These are phyloP conservation scores for Trametes cubensis DNA, from an alignment of 768 basidiomycete species.

Conservation along the genomic window DNA sequence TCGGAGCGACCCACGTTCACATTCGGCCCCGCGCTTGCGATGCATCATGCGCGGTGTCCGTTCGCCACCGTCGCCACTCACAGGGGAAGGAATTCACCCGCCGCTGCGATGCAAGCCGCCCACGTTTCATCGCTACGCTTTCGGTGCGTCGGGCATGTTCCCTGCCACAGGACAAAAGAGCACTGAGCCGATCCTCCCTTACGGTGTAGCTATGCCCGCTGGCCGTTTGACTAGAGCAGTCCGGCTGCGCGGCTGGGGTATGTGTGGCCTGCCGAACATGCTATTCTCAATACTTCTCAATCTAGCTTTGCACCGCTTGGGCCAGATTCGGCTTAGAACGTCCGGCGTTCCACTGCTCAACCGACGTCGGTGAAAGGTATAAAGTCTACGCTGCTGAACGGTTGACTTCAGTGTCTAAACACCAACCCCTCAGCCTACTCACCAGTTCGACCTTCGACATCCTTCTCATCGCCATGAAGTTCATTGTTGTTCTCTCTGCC, in stretches of 20 bases:
- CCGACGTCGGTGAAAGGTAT: background rate
- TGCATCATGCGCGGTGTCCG: background rate
- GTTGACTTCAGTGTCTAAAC: background rate
- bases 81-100: background rate
- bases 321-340: slow-evolving; percentile 10
- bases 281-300: background rate
- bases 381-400: background rate
- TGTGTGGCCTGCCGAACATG: background rate
- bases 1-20: background rate
- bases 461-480: background rate
- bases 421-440: background rate
- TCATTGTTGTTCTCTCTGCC: background rate
- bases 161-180: too few species aligned
- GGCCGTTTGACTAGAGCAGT: background rate
- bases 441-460: too few species aligned
- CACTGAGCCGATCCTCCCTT: too few species aligned
- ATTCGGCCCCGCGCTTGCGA: background rate
- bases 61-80: background rate
- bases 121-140: background rate
- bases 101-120: background rate
- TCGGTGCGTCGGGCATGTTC: background rate
- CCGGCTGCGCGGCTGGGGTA: background rate
- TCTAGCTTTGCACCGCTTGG: slow-evolving; percentile 7
- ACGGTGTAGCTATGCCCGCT: background rate
- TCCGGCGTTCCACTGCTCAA: background rate